Evolutionary conservation across 768 basidiomycete species (phyloP).

Genomic region (Lentinula raphanica): DNA sequence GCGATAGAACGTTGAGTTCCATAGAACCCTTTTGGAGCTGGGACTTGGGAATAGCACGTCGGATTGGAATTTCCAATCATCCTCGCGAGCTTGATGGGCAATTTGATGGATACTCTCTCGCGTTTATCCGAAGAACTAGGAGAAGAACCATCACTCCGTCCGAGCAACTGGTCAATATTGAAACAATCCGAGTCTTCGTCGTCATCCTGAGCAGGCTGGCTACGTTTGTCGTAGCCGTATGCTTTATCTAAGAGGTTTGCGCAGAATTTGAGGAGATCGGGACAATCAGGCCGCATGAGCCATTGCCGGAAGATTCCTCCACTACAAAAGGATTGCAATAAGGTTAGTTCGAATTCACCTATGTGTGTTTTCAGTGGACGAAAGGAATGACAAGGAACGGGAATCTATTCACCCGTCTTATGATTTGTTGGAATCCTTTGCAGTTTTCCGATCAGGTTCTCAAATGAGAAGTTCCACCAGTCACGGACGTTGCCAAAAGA

Average conservation of each 20-base stretch:
- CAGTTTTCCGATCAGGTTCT: constrained; percentile 18
- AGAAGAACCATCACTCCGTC: too few species aligned
- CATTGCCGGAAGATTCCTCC: constrained; percentile 9
- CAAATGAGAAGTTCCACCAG: constrained; percentile 24
- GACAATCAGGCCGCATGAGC: constrained; percentile 11
- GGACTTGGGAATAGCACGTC: background rate
- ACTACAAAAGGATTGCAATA: constrained; percentile 14
- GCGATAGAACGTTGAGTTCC: background rate
- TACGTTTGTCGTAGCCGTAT: too few species aligned
- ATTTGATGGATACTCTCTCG: background rate
- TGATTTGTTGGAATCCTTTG: constrained; percentile 19
- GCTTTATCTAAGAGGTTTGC: too few species aligned
- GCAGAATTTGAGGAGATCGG: background rate
- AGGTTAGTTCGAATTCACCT: constrained; percentile 10
- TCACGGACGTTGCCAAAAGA: constrained; percentile 10
- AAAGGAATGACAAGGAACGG: too few species aligned
- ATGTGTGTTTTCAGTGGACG: too few species aligned
- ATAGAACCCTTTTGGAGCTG: background rate
- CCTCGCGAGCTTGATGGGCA: background rate
- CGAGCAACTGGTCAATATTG: background rate
- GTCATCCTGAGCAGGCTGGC: too few species aligned
- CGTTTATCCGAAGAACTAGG: too few species aligned
- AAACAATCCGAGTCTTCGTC: background rate
- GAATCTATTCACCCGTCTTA: constrained; percentile 12
- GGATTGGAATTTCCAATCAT: background rate